A percentile compares a stretch with the other conserved stretches of the same genome.
These are phyloP conservation scores for Nakaseomyces sp. DNA, from an alignment of 1,139 yeast genomes.

Conservation along the genomic window DNA sequence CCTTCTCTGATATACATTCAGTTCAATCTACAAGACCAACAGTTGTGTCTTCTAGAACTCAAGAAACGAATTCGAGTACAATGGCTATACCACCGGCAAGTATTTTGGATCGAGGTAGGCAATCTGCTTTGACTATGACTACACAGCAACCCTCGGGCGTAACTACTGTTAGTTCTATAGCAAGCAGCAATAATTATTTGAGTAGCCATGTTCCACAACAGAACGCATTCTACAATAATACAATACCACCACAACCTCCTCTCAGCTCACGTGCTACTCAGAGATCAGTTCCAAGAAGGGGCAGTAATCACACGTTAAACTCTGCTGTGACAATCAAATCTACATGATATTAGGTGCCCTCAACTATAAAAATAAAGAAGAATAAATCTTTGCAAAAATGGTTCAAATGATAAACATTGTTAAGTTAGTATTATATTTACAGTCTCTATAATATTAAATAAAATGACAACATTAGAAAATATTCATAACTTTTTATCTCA, in stretches of 20 bases:
- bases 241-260: neutral
- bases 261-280: slow-evolving; percentile 2
- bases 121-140: slow-evolving; percentile 1
- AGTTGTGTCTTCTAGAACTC: slow-evolving; percentile 39
- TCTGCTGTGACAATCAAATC: slow-evolving; percentile 20
- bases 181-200: neutral
- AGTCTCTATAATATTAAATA: neutral
- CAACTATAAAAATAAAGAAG: neutral
- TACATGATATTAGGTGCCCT: neutral
- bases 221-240: neutral
- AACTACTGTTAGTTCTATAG: slow-evolving; percentile 7
- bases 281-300: slow-evolving; percentile 13
- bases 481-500: too few relatives aligned
- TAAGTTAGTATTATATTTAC: neutral
- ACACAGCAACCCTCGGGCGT: slow-evolving; percentile 2
- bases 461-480: neutral
- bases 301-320: slow-evolving; percentile 16
- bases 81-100: slow-evolving; percentile 60
- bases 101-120: slow-evolving; percentile 43
- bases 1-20: slow-evolving; percentile 32
- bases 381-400: neutral
- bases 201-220: neutral
- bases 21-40: slow-evolving; percentile 36
- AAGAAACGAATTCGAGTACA: slow-evolving; percentile 52
- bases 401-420: too few relatives aligned